phyloP scores from a whole-genome alignment of 345 rosid genomes.

The Raphanus sativus region DNA sequence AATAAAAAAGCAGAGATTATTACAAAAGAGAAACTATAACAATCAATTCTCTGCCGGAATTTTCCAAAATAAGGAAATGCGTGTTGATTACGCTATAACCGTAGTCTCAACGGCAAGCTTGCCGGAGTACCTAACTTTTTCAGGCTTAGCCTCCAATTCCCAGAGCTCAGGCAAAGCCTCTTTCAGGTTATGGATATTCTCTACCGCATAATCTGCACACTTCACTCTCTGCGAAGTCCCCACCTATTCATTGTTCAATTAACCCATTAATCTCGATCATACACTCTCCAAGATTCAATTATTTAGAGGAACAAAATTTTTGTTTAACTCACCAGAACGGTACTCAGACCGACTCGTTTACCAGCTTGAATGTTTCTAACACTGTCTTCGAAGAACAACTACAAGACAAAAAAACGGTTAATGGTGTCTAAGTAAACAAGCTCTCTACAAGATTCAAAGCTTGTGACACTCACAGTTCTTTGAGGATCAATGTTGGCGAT shows the following conservation, averaged over 20 bases:
- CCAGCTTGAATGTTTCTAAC: slow-evolving; percentile 80
- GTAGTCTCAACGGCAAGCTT: slow-evolving; percentile 66
- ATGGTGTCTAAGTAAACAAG: neutral
- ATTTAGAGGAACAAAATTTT: neutral
- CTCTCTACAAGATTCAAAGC: neutral
- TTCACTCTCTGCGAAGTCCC: slow-evolving; percentile 65
- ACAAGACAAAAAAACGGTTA: neutral
- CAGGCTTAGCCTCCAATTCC: slow-evolving; percentile 49
- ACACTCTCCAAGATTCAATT: neutral
- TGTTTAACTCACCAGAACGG: slow-evolving; percentile 57
- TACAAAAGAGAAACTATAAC: neutral
- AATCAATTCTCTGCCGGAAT: neutral
- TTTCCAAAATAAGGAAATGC: neutral
- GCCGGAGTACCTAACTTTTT: slow-evolving; percentile 44
- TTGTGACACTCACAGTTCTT: slow-evolving; percentile 58
- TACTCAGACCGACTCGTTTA: slow-evolving; percentile 65
- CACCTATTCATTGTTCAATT: slow-evolving; percentile 37
- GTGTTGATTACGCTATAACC: slow-evolving; percentile 64
- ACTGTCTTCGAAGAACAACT: slow-evolving; percentile 83
- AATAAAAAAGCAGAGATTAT: slow-evolving; percentile 7
- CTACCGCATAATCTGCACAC: slow-evolving; percentile 38
- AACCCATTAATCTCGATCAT: neutral
- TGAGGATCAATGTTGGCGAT: slow-evolving; percentile 65
- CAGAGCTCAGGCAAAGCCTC: slow-evolving; percentile 41
- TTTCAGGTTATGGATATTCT: slow-evolving; percentile 37